Evolutionary conservation across 768 basidiomycete genomes (phyloP), one percentile per base, ranked within the genome.

Genomic region (Boletus sensibilis): DNA sequence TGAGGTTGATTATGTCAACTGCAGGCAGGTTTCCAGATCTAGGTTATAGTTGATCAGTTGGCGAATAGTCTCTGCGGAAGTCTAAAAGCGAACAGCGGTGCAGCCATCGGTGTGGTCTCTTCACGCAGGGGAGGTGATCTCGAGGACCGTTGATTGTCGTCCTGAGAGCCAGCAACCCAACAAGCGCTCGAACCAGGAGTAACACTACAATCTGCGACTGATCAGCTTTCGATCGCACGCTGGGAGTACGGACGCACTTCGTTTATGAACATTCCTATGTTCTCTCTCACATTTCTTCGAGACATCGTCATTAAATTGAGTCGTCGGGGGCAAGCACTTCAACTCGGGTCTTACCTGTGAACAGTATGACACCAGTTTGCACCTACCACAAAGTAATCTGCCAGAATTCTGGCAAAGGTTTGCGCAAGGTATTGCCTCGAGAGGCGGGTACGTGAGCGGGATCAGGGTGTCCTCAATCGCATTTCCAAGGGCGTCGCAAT

Each of bases 351-450:
- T 51, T 44, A 68, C 67, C 63, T 63, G 72, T 1, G 78, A 80
- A 57, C 79, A 80, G 51, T 80, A 80, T 7, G 72, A 72, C 14
- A 76, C 78, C 10, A 78, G 57, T 54, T 64, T 72, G 56, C 78
- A 79, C 31, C 48, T 60, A 35, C 43, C 39, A 39, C 65, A 68
- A 43, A 57, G 51, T 38, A 63, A 41, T 10, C 25, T 71, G 6
- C 68, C 75, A 1, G 60, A 59, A 9, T 70, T 68, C 1, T 41
- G 8, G 47, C 76, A 78, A 27, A 25, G 57, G 42, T 75, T 73
- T 14, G 74, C 68, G 29, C 76, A 77, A 16, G 71, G 70, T 3
- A 74, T 37, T 9, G 31, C 29, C 20, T 68, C 64, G 8, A 66
- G 64, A 4, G 66, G 68, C 2, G 67, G 64, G 48, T 56, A 58